phyloP scores from a whole-genome alignment of 1,284 basidiomycete genomes.

The Cryptococcus deneoformans region DNA sequence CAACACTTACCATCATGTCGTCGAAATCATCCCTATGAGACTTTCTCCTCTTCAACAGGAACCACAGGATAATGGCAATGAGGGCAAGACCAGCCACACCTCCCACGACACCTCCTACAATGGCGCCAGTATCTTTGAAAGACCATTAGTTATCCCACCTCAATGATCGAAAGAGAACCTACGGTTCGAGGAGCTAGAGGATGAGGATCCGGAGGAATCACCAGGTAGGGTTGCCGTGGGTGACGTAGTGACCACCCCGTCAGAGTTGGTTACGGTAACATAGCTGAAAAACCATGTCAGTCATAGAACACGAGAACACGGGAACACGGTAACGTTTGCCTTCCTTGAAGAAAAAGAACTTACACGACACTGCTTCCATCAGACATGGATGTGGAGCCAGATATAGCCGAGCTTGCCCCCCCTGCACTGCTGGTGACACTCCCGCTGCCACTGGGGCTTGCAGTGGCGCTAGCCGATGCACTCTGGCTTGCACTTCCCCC shows the following conservation, averaged over 20 bases:
- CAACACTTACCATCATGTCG: constrained; percentile 46
- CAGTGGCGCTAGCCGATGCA: neutral
- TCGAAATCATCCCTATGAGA: constrained; percentile 46
- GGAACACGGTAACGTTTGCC: neutral
- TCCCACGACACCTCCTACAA: constrained; percentile 48
- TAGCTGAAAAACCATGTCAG: constrained; percentile 6
- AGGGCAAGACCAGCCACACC: constrained; percentile 43
- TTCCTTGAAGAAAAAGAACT: constrained; percentile 3
- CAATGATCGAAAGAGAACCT: neutral
- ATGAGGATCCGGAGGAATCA: neutral
- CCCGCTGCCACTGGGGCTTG: constrained; percentile 3
- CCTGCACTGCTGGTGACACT: neutral
- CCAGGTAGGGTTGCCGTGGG: constrained; percentile 9
- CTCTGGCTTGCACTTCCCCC: neutral
- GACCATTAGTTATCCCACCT: neutral
- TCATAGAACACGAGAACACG: neutral
- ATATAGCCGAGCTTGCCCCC: constrained; percentile 3
- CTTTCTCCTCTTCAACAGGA: constrained; percentile 39
- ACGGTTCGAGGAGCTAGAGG: neutral
- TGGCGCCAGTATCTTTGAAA: constrained; percentile 39
- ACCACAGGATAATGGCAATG: constrained; percentile 33
- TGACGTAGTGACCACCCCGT: constrained; percentile 14
- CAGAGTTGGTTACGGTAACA: constrained; percentile 24
- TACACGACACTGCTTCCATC: constrained; percentile 16
- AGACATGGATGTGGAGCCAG: constrained; percentile 13